These are phyloP conservation scores for Sclerotinia spermophila DNA, from an alignment of 2,329 filamentous ascomycete genomes.

Conservation along the genomic window DNA sequence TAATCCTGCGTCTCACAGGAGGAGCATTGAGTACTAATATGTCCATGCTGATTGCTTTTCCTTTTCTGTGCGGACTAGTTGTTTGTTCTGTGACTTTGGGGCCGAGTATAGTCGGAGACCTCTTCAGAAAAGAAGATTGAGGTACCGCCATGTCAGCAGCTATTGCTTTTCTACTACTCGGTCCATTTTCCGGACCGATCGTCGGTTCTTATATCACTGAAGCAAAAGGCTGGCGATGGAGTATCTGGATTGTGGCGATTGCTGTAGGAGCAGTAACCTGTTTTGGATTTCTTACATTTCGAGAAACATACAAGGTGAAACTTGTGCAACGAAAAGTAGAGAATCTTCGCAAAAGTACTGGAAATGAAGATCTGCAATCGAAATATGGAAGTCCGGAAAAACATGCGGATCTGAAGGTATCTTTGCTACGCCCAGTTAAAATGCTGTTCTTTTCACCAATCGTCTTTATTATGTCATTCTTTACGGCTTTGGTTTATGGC, in stretches of 20 bases:
- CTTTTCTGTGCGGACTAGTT: slow-evolving; percentile 3
- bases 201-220: slow-evolving; percentile 37
- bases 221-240: slow-evolving; percentile 38
- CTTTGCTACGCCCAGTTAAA: slow-evolving; percentile 35
- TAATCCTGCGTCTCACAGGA: not conserved
- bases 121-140: slow-evolving; percentile 12
- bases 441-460: slow-evolving; percentile 37
- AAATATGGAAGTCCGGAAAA: not conserved
- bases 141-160: slow-evolving; percentile 13
- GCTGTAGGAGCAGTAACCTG: slow-evolving; percentile 3
- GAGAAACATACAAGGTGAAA: slow-evolving; percentile 11
- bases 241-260: slow-evolving; percentile 38
- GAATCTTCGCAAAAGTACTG: not conserved
- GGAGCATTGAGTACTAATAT: not conserved
- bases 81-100: not conserved
- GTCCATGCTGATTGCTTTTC: slow-evolving; percentile 4
- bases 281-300: not conserved
- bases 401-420: not conserved
- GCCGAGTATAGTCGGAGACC: slow-evolving; percentile 1
- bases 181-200: slow-evolving; percentile 35
- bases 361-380: slow-evolving; percentile 1
- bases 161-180: slow-evolving; percentile 28
- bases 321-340: slow-evolving; percentile 1
- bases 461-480: slow-evolving; percentile 36
- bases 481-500: slow-evolving; percentile 38